A percentile compares a stretch with the other conserved stretches of the same genome.
Conservation (phyloP, 345 rosid genomes). For the Barbarea vulgaris region DNA sequence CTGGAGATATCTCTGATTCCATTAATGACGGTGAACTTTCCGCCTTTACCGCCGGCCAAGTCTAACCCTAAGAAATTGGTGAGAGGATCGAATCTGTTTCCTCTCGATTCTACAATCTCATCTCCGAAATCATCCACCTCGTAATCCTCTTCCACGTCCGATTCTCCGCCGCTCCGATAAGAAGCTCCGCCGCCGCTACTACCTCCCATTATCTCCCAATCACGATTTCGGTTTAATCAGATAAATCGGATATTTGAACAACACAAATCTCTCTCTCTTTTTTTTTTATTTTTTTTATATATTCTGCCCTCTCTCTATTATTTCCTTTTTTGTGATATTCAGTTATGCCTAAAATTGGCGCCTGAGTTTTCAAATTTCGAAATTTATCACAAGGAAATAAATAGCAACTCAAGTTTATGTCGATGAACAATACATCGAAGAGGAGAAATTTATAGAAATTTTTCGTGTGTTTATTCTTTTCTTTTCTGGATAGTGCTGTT, state of each 20-base stretch:
- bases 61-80: constrained; percentile 38
- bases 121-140: constrained; percentile 38
- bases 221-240: not conserved
- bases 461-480: not conserved
- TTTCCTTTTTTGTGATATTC: constrained; percentile 20
- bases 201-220: constrained; percentile 23
- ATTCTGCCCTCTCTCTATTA: not conserved
- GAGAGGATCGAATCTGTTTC: constrained; percentile 25
- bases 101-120: constrained; percentile 20
- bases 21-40: constrained; percentile 44
- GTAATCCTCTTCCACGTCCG: constrained; percentile 36
- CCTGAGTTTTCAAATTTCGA: constrained; percentile 12
- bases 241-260: constrained; percentile 12
- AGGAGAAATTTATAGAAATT: constrained; percentile 22
- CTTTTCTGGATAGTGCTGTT: constrained; percentile 16
- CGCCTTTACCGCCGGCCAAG: constrained; percentile 20
- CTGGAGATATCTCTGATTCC: constrained; percentile 61
- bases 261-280: not conserved
- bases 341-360: constrained; percentile 39
- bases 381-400: not conserved
- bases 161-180: constrained; percentile 28
- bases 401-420: constrained; percentile 18
- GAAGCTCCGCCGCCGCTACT: constrained; percentile 24
- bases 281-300: not conserved
- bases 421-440: constrained; percentile 23